These are phyloP conservation scores for Lagenaria siceraria DNA, from an alignment of 306 rosid genomes.

Conservation along the genomic window DNA sequence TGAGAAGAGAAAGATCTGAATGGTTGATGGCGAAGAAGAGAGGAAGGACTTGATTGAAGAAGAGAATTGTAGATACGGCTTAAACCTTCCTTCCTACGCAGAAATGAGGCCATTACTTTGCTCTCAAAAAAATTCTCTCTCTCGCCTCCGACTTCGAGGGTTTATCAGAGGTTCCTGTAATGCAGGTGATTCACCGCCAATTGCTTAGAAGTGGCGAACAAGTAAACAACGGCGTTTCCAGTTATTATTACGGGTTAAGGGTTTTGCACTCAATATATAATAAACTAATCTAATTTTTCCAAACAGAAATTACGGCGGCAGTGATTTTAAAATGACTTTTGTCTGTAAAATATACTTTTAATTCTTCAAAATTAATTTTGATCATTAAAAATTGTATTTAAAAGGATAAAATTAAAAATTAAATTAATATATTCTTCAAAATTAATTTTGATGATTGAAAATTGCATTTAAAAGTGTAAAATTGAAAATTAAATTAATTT, in stretches of 20 bases:
- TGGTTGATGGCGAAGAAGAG: neutral
- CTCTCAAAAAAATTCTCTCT: neutral
- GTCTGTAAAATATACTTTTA: too few relatives aligned
- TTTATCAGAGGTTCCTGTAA: neutral
- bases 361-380: too few relatives aligned
- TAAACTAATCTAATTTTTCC: too few relatives aligned
- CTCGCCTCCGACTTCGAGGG: slow-evolving; percentile 1
- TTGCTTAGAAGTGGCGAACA: neutral
- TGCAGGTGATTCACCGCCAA: neutral
- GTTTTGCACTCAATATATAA: neutral
- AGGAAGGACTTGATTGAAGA: neutral
- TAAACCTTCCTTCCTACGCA: slow-evolving; percentile 3
- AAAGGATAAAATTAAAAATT: too few relatives aligned
- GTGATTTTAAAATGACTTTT: too few relatives aligned
- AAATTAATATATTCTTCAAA: too few relatives aligned
- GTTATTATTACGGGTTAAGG: too few relatives aligned
- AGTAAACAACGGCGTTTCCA: neutral
- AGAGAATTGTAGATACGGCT: slow-evolving; percentile 7
- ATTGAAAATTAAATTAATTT: too few relatives aligned
- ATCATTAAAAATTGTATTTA: too few relatives aligned
- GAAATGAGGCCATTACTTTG: slow-evolving; percentile 5
- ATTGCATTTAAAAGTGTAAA: too few relatives aligned
- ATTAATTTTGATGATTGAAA: too few relatives aligned
- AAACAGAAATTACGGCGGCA: too few relatives aligned
- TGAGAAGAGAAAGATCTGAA: slow-evolving; percentile 6